These are phyloP conservation scores for Aspergillus nomiae DNA, from an alignment of 2,329 filamentous ascomycete genomes.

Conservation along the genomic window DNA sequence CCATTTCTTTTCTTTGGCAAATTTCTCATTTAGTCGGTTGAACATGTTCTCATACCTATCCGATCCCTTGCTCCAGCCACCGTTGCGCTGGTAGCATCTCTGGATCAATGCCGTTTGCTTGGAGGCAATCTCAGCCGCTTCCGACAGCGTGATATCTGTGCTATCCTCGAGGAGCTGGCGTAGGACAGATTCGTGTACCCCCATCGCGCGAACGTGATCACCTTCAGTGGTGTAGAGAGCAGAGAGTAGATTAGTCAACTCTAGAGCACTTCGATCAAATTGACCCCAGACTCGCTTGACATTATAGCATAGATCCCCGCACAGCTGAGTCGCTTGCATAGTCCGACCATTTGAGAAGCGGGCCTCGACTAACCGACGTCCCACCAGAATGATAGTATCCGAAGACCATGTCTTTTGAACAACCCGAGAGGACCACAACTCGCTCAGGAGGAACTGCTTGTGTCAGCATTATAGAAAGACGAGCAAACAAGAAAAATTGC, in stretches of 20 bases:
- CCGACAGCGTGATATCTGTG: background rate
- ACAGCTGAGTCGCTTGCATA: background rate
- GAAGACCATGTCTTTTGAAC: conserved; percentile 9
- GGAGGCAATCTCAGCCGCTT: background rate
- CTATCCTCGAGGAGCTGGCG: conserved; percentile 4
- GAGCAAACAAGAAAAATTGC: background rate
- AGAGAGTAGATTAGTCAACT: conserved; percentile 4
- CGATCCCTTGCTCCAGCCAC: conserved; percentile 1
- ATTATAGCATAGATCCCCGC: conserved; percentile 6
- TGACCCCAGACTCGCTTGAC: conserved; percentile 4
- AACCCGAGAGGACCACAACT: conserved; percentile 4
- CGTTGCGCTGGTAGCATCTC: background rate
- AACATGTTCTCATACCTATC: background rate
- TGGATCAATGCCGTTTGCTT: background rate
- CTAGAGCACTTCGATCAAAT: conserved; percentile 3
- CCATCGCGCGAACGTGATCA: conserved; percentile 2
- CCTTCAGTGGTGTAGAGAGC: background rate
- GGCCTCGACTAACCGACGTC: conserved; percentile 4
- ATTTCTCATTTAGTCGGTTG: background rate
- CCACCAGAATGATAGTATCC: conserved; percentile 5
- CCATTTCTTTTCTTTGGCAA: conserved; percentile 2
- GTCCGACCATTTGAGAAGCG: conserved; percentile 6
- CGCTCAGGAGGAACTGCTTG: background rate
- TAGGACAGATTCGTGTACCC: conserved; percentile 1
- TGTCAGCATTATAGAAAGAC: background rate